These are phyloP conservation scores for Microbotryum intermedium DNA, from an alignment of 1,284 basidiomycete species.

Conservation along the genomic window DNA sequence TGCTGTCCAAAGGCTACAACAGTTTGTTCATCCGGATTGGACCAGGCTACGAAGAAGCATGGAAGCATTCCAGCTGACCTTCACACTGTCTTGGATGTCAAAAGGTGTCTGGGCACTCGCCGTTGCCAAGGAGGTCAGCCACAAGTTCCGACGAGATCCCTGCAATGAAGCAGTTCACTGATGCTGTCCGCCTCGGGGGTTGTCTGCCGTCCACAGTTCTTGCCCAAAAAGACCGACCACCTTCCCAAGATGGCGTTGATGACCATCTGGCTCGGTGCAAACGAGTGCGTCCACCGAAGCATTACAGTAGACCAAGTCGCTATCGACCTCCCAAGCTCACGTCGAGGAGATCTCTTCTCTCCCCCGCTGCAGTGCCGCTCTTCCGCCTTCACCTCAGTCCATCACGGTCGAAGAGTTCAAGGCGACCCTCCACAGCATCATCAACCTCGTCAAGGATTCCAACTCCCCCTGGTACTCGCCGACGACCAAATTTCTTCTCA, in stretches of 20 bases:
- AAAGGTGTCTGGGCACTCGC: constrained; percentile 51
- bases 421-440: constrained; percentile 55
- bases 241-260: constrained; percentile 58
- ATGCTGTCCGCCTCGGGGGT: background rate
- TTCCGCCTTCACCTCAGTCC: constrained; percentile 44
- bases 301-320: background rate
- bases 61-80: background rate
- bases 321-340: constrained; percentile 3
- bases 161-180: background rate
- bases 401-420: constrained; percentile 61
- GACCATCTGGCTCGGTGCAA: constrained; percentile 70
- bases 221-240: constrained; percentile 47
- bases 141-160: background rate
- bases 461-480: constrained; percentile 60
- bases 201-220: constrained; percentile 42
- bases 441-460: constrained; percentile 54
- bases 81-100: too few species aligned
- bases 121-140: constrained; percentile 59
- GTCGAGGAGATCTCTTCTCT: constrained; percentile 37
- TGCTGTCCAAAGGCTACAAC: constrained; percentile 16
- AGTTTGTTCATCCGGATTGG: constrained; percentile 1
- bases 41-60: too few species aligned
- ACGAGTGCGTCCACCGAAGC: background rate
- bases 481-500: constrained; percentile 63
- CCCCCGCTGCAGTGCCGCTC: constrained; percentile 60